A percentile compares a stretch with the other conserved stretches of the same genome.
Evolutionary conservation across 768 basidiomycete genomes (phyloP).

Genomic region (Rhodotorula taiwanensis): DNA sequence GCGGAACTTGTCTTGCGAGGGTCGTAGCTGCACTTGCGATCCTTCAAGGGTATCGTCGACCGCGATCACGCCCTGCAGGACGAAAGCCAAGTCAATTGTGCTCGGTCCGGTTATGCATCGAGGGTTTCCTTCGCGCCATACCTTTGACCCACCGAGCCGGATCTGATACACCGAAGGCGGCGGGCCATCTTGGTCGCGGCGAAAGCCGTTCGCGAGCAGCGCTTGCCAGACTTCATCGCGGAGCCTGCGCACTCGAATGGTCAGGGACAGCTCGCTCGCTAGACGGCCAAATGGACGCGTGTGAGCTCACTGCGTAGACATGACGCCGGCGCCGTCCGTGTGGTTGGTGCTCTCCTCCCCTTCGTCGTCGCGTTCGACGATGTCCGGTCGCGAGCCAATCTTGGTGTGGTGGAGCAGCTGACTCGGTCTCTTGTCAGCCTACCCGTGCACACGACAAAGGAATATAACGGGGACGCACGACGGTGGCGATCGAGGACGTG

Average conservation of each 20-base stretch:
- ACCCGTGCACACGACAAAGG: no score
- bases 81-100: no score
- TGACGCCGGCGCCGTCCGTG: constrained; percentile 14
- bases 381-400: constrained; percentile 8
- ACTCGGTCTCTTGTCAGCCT: no score
- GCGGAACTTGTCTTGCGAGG: constrained; percentile 14
- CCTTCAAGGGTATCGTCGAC: constrained; percentile 6
- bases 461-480: not conserved
- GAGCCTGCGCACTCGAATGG: not conserved
- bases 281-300: not conserved
- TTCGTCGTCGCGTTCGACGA: not conserved
- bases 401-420: not conserved
- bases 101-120: no score
- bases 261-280: not conserved
- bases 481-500: constrained; percentile 6
- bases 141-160: constrained; percentile 18
- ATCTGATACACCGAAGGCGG: constrained; percentile 21
- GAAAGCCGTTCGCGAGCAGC: constrained; percentile 1
- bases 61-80: constrained; percentile 11
- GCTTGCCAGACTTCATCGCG: constrained; percentile 15
- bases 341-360: constrained; percentile 1
- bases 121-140: no score
- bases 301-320: constrained; percentile 11
- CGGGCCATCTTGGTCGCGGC: not conserved
- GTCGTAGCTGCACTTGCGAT: not conserved